These are phyloP conservation scores for Acacia pycnantha DNA, from an alignment of 331 rosid species.

Conservation along the genomic window DNA sequence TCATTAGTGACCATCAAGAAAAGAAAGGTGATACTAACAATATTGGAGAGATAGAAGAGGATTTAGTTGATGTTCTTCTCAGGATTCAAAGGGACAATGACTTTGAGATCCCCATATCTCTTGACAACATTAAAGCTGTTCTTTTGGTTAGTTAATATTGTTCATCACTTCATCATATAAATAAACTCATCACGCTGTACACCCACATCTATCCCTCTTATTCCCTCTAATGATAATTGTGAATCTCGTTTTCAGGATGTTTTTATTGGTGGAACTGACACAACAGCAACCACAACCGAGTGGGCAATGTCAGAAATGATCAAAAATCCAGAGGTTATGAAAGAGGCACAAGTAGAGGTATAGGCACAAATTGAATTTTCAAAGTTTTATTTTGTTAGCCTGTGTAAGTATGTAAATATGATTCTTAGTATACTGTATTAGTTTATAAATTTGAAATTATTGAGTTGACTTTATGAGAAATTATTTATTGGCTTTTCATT, in stretches of 20 bases:
- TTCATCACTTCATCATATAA: neutral
- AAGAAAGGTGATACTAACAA: neutral
- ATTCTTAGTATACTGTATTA: neutral
- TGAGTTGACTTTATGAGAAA: neutral
- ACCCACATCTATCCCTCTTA: neutral
- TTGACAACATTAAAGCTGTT: neutral
- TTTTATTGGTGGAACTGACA: no score
- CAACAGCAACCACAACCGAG: no score
- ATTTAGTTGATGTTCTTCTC: constrained; percentile 3
- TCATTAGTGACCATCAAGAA: neutral
- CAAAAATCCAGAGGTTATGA: no score
- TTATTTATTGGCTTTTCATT: neutral
- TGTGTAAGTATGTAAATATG: neutral
- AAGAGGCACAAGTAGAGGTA: no score
- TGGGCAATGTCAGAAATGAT: no score
- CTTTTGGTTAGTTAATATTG: neutral
- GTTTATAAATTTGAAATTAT: neutral
- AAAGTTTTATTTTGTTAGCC: no score
- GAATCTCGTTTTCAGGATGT: neutral
- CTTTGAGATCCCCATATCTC: neutral
- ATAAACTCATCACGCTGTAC: no score
- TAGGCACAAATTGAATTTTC: no score
- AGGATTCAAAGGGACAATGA: neutral
- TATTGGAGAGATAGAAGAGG: neutral
- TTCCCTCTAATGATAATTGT: neutral